A percentile compares a stretch with the other conserved stretches of the same genome.
Conservation (phyloP, 352 stramenopile genomes). For the Blastocystis hominis region DNA sequence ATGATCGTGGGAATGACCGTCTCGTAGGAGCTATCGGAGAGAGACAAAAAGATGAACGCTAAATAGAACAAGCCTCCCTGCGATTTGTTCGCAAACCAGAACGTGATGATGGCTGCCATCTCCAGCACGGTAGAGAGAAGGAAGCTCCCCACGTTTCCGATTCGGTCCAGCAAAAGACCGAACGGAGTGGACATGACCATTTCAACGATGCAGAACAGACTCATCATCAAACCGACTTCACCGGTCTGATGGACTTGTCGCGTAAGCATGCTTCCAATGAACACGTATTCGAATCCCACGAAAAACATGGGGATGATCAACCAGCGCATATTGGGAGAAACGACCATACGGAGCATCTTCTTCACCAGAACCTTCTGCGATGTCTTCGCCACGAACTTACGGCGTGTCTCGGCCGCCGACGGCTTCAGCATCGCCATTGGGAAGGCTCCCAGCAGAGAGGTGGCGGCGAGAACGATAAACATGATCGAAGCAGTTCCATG, state of each 20-base stretch:
- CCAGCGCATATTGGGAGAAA: conserved; percentile 47
- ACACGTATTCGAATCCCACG: conserved; percentile 56
- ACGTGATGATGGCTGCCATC: not conserved
- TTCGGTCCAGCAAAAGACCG: conserved; percentile 12
- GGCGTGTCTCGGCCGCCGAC: not conserved
- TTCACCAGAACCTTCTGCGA: conserved; percentile 29
- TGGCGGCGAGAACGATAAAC: conserved; percentile 36
- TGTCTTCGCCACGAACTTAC: conserved; percentile 45
- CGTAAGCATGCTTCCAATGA: conserved; percentile 50
- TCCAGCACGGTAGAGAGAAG: not conserved
- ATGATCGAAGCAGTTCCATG: conserved; percentile 30
- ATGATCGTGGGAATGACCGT: conserved; percentile 47
- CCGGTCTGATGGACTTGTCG: conserved; percentile 36
- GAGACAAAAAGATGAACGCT: conserved; percentile 44
- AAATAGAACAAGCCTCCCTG: conserved; percentile 32
- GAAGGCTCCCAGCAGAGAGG: conserved; percentile 40
- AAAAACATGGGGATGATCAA: conserved; percentile 49
- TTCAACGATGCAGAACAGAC: conserved; percentile 49
- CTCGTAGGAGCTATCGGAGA: conserved; percentile 46
- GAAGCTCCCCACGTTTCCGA: conserved; percentile 22
- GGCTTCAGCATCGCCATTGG: conserved; percentile 43
- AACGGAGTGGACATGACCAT: conserved; percentile 23
- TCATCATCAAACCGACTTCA: conserved; percentile 48
- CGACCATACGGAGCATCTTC: conserved; percentile 49
- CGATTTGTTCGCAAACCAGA: conserved; percentile 36